Percentiles rank a stretch among this genome's conserved stretches.
Conservation (phyloP, 2,329 filamentous ascomycete genomes). For the Capronia coronata region DNA sequence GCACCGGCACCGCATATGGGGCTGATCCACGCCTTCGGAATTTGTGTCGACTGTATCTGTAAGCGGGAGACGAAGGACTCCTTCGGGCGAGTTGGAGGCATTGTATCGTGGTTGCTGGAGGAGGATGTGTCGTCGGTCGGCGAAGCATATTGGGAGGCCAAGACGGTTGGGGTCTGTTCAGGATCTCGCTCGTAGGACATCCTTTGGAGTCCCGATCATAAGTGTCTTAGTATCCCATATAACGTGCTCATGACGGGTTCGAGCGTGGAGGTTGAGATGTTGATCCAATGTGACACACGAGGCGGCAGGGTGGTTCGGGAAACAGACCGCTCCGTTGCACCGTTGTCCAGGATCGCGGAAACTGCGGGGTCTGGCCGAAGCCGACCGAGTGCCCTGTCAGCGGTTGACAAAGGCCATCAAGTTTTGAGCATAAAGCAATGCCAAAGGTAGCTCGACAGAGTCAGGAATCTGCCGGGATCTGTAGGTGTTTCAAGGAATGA, state of each 20-base stretch:
- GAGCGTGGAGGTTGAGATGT: neutral
- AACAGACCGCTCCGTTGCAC: slow-evolving; percentile 12
- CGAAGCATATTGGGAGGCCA: slow-evolving; percentile 29
- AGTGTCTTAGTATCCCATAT: slow-evolving; percentile 10
- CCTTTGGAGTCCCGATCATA: slow-evolving; percentile 8
- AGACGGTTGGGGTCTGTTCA: slow-evolving; percentile 22
- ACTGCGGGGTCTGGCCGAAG: slow-evolving; percentile 27
- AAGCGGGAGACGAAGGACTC: slow-evolving; percentile 33
- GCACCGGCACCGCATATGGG: slow-evolving; percentile 81
- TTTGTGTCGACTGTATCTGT: slow-evolving; percentile 40
- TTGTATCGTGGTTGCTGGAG: slow-evolving; percentile 27
- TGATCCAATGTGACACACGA: neutral
- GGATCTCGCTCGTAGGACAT: slow-evolving; percentile 28
- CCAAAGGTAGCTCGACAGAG: neutral
- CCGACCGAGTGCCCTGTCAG: slow-evolving; percentile 21
- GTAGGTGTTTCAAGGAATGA: neutral
- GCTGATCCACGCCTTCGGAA: slow-evolving; percentile 60
- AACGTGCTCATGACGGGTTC: slow-evolving; percentile 19
- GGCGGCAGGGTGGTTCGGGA: neutral
- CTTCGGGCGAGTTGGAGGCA: slow-evolving; percentile 27
- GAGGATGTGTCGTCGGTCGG: slow-evolving; percentile 22
- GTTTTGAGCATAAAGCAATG: neutral
- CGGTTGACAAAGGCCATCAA: slow-evolving; percentile 20
- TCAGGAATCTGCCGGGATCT: neutral
- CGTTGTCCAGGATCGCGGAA: slow-evolving; percentile 13